Evolutionary conservation across 768 basidiomycete genomes (phyloP).

Genomic region (Botryobasidium botryosum): DNA sequence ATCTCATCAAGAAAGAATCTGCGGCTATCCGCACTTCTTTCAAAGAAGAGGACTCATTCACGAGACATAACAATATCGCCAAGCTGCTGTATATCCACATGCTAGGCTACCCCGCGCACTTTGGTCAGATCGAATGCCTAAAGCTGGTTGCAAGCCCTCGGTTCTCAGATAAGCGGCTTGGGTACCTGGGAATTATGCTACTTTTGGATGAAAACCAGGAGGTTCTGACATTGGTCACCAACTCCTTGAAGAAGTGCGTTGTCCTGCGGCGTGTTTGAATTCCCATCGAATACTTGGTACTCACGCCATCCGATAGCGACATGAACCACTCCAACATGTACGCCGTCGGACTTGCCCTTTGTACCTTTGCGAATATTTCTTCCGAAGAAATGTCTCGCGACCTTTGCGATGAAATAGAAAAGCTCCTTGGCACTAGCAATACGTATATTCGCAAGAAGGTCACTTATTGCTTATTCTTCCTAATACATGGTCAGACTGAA

Average conservation of each 20-base stretch:
- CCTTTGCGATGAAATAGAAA: slow-evolving; percentile 94
- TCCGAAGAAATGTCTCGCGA: slow-evolving; percentile 99
- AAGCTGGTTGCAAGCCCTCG: slow-evolving; percentile 89
- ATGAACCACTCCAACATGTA: slow-evolving; percentile 99
- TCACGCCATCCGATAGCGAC: slow-evolving; percentile 39
- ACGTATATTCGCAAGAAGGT: slow-evolving; percentile 99
- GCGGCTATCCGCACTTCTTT: slow-evolving; percentile 95
- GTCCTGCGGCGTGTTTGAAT: background rate
- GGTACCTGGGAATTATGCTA: slow-evolving; percentile 96
- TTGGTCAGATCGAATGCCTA: slow-evolving; percentile 95
- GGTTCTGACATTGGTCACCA: slow-evolving; percentile 91
- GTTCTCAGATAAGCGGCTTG: slow-evolving; percentile 90
- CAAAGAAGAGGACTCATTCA: slow-evolving; percentile 88
- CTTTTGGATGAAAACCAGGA: slow-evolving; percentile 95
- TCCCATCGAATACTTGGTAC: background rate
- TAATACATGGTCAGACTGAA: slow-evolving; percentile 1
- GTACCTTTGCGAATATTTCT: slow-evolving; percentile 97
- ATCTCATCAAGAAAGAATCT: slow-evolving; percentile 91
- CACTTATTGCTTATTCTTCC: slow-evolving; percentile 12
- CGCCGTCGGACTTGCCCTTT: slow-evolving; percentile 88
- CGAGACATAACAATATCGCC: slow-evolving; percentile 93
- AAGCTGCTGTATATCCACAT: slow-evolving; percentile 98
- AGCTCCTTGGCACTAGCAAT: slow-evolving; percentile 90
- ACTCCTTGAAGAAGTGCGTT: slow-evolving; percentile 86
- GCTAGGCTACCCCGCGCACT: slow-evolving; percentile 97